Conservation (phyloP, 2,329 filamentous ascomycete species). For the Penicillium hordei region DNA sequence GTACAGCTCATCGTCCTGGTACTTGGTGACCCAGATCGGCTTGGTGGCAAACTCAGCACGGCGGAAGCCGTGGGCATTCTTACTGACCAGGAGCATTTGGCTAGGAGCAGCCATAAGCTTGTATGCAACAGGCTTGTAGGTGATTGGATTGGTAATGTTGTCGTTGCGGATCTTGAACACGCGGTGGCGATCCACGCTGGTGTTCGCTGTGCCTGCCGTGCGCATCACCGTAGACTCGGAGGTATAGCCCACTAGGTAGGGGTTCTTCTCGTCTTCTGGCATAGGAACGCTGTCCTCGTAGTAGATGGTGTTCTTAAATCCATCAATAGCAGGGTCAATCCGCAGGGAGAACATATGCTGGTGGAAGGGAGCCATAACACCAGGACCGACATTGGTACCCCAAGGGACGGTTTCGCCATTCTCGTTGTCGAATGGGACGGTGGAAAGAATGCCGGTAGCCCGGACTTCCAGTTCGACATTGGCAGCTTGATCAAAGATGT, state of each 20-base stretch:
- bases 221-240: slow-evolving; percentile 50
- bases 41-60: slow-evolving; percentile 57
- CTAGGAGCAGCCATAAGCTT: slow-evolving; percentile 58
- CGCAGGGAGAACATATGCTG: slow-evolving; percentile 74
- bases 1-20: slow-evolving; percentile 54
- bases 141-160: slow-evolving; percentile 53
- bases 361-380: slow-evolving; percentile 68
- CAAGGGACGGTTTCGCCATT: slow-evolving; percentile 63
- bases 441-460: slow-evolving; percentile 67
- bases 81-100: slow-evolving; percentile 57
- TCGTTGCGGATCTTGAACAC: slow-evolving; percentile 61
- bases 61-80: slow-evolving; percentile 49
- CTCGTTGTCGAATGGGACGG: slow-evolving; percentile 61
- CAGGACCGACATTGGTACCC: slow-evolving; percentile 68
- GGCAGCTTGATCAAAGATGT: slow-evolving; percentile 69
- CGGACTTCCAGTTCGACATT: slow-evolving; percentile 67
- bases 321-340: slow-evolving; percentile 62
- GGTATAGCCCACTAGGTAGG: slow-evolving; percentile 53
- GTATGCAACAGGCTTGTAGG: slow-evolving; percentile 56
- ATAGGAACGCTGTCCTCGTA: slow-evolving; percentile 62
- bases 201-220: slow-evolving; percentile 50
- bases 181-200: slow-evolving; percentile 50
- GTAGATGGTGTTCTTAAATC: slow-evolving; percentile 55
- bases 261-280: slow-evolving; percentile 54
- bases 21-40: slow-evolving; percentile 57